Conservation (phyloP, 2,329 filamentous ascomycete species). For the Phyllosticta paracitricarpa region DNA sequence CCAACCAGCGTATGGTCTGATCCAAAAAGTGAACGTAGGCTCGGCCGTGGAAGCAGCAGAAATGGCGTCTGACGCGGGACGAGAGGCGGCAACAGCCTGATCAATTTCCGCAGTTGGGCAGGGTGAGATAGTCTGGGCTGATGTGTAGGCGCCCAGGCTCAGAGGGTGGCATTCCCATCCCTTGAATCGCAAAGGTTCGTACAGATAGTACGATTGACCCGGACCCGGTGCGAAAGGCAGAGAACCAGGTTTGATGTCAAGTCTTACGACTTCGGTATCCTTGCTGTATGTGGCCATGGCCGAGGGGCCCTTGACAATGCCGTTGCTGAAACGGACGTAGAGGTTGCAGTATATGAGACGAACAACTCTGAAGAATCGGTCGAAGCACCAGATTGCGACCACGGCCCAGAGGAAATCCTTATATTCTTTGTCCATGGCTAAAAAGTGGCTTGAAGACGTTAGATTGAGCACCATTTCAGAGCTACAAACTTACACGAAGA, state of each 20-base stretch:
- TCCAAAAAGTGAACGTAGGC: conserved; percentile 34
- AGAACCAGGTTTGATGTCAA: conserved; percentile 34
- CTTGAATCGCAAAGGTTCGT: conserved; percentile 33
- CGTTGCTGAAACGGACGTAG: conserved; percentile 19
- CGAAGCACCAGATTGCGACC: conserved; percentile 40
- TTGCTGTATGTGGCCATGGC: conserved; percentile 35
- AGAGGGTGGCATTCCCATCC: conserved; percentile 46
- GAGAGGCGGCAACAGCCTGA: not conserved
- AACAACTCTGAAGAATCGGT: conserved; percentile 37
- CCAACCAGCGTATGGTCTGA: conserved; percentile 43
- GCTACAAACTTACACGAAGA: conserved; percentile 38
- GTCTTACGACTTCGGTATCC: conserved; percentile 35
- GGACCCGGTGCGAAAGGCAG: conserved; percentile 27
- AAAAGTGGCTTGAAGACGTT: conserved; percentile 33
- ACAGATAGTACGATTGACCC: conserved; percentile 43
- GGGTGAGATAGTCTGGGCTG: not conserved
- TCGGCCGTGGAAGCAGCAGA: conserved; percentile 9
- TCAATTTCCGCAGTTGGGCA: not conserved
- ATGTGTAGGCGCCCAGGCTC: conserved; percentile 29
- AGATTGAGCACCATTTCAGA: not conserved
- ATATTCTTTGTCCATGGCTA: conserved; percentile 43
- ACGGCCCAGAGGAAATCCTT: conserved; percentile 43
- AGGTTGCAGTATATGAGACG: conserved; percentile 38
- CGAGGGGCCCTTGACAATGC: conserved; percentile 22
- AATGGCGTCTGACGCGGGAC: conserved; percentile 16